Evolutionary conservation across 73 alveolate genomes (phyloP).

Genomic region (Symbiodinium pilosum): DNA sequence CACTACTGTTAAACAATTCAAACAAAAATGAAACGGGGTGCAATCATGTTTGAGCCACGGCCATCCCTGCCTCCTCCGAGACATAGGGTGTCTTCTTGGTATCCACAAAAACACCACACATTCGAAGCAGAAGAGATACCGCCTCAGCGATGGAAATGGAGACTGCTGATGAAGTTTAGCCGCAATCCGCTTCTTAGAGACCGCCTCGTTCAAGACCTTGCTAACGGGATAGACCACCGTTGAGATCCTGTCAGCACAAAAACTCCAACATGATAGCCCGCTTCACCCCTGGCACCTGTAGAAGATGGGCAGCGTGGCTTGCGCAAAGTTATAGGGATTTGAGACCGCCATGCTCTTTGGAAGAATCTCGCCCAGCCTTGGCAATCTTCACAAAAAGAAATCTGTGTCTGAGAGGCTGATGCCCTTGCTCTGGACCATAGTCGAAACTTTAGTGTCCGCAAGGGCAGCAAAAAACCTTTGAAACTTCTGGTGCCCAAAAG

Average conservation of each 20-base stretch:
- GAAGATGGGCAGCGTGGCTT: conserved; percentile 57
- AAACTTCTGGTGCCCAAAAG: too few relatives aligned
- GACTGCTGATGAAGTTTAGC: too few relatives aligned
- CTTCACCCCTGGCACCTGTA: conserved; percentile 25
- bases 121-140: conserved; percentile 34
- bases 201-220: conserved; percentile 67
- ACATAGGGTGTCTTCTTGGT: conserved; percentile 63
- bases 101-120: conserved; percentile 65
- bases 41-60: too few relatives aligned
- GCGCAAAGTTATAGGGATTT: conserved; percentile 62
- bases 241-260: conserved; percentile 1
- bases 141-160: too few relatives aligned
- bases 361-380: conserved; percentile 70
- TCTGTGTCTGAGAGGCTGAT: too few relatives aligned
- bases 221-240: conserved; percentile 77
- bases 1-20: too few relatives aligned
- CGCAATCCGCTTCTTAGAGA: background rate
- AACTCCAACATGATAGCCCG: background rate
- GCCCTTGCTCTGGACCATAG: too few relatives aligned
- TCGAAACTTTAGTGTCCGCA: too few relatives aligned
- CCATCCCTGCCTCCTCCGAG: conserved; percentile 58
- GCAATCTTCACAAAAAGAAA: background rate
- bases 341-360: conserved; percentile 92
- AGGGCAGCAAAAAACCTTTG: too few relatives aligned
- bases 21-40: too few relatives aligned